Percentiles rank a stretch among this genome's conserved stretches.
These are phyloP conservation scores for Monosporozyma aquatica DNA, from an alignment of 805 yeast species.

Conservation along the genomic window DNA sequence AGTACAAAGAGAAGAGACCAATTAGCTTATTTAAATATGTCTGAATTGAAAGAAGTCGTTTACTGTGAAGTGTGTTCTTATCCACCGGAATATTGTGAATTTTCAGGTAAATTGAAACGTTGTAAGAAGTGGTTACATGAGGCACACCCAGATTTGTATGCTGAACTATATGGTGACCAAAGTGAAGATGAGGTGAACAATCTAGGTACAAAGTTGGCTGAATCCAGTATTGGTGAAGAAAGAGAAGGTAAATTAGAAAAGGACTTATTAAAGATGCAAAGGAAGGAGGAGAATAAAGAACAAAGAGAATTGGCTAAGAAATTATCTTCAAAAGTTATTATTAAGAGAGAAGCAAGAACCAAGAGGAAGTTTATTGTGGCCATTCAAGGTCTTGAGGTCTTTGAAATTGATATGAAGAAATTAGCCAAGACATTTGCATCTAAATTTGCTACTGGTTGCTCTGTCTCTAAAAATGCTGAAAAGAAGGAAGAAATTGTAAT, in stretches of 20 bases:
- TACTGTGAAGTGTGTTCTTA: conserved; percentile 76
- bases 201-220: conserved; percentile 33
- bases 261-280: conserved; percentile 75
- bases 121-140: conserved; percentile 77
- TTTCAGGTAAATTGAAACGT: conserved; percentile 69
- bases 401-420: conserved; percentile 82
- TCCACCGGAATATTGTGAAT: conserved; percentile 92
- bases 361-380: conserved; percentile 82
- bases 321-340: conserved; percentile 67
- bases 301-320: conserved; percentile 76
- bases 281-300: conserved; percentile 75
- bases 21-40: background rate
- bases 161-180: conserved; percentile 48
- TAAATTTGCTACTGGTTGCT: conserved; percentile 92
- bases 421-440: conserved; percentile 87
- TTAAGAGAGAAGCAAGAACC: conserved; percentile 84
- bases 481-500: conserved; percentile 86
- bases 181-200: conserved; percentile 29
- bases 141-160: conserved; percentile 47
- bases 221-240: conserved; percentile 56
- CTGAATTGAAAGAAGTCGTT: conserved; percentile 31
- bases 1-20: background rate
- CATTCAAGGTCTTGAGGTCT: conserved; percentile 78
- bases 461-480: conserved; percentile 81
- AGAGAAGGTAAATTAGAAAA: conserved; percentile 75